phyloP scores from a whole-genome alignment of 164 flowering plant species.

The Amborella trichopoda region DNA sequence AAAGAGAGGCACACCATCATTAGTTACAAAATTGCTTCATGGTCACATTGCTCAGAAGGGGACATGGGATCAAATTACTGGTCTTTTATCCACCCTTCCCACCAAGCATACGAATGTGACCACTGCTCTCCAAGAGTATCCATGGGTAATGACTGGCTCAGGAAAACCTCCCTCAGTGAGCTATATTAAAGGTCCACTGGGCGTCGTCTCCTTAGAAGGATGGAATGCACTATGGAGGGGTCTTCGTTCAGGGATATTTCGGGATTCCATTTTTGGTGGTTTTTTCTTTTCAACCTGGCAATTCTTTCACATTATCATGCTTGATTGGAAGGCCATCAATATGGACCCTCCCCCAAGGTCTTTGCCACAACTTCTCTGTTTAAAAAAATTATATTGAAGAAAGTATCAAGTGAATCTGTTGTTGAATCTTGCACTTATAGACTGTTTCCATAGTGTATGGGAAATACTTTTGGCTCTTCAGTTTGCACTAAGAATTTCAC shows the following conservation, averaged over 20 bases:
- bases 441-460: too few relatives aligned
- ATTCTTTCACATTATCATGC: slow-evolving; percentile 61
- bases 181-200: slow-evolving; percentile 39
- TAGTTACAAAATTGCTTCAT: slow-evolving; percentile 31
- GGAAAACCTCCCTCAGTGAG: slow-evolving; percentile 64
- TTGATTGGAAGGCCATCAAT: slow-evolving; percentile 71
- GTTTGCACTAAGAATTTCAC: too few relatives aligned
- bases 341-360: slow-evolving; percentile 79
- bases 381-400: too few relatives aligned
- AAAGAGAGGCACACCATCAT: slow-evolving; percentile 22
- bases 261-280: slow-evolving; percentile 79
- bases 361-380: not conserved
- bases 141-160: slow-evolving; percentile 97
- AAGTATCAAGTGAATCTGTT: too few relatives aligned
- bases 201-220: slow-evolving; percentile 72
- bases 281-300: slow-evolving; percentile 83
- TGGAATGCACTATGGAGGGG: slow-evolving; percentile 77
- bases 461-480: too few relatives aligned
- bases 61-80: slow-evolving; percentile 43
- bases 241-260: slow-evolving; percentile 54
- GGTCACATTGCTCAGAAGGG: slow-evolving; percentile 46
- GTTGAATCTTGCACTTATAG: too few relatives aligned
- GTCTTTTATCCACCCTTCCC: slow-evolving; percentile 51
- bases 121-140: slow-evolving; percentile 58
- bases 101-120: slow-evolving; percentile 41